phyloP scores from a whole-genome alignment of 2,329 filamentous ascomycete genomes.

The Trichoderma lentiforme region DNA sequence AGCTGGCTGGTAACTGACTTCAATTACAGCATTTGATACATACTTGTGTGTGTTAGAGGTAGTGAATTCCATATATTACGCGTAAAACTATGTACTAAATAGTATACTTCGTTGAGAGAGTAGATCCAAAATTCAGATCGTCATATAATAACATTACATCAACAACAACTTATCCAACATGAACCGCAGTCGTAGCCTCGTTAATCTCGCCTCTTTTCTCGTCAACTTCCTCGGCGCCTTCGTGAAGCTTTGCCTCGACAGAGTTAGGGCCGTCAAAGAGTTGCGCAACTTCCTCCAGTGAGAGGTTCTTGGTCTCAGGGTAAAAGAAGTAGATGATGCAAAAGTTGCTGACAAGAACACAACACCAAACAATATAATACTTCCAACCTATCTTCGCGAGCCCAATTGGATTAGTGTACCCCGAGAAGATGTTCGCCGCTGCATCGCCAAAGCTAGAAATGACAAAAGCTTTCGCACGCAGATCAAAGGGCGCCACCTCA shows the following conservation, averaged over 20 bases:
- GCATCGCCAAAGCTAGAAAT: conserved; percentile 16
- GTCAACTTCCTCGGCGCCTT: not conserved
- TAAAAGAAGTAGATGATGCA: conserved; percentile 47
- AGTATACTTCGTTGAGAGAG: not conserved
- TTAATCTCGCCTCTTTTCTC: not conserved
- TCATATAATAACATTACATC: not conserved
- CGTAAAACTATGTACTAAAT: not conserved
- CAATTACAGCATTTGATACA: not conserved
- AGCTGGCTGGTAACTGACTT: not conserved
- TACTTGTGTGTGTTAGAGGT: not conserved
- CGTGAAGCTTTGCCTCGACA: not conserved
- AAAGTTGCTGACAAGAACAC: conserved; percentile 15
- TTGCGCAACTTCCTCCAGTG: not conserved
- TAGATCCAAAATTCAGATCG: not conserved
- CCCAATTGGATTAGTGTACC: conserved; percentile 8
- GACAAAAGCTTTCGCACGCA: conserved; percentile 15
- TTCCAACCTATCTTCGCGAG: not conserved
- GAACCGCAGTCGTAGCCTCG: not conserved
- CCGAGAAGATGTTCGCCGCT: conserved; percentile 10
- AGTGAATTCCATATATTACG: not conserved
- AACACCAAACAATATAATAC: conserved; percentile 25
- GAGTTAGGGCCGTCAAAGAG: not conserved
- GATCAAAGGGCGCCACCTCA: conserved; percentile 11
- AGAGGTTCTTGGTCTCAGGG: conserved; percentile 49
- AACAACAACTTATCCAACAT: not conserved